phyloP scores from a whole-genome alignment of 2,329 filamentous ascomycete species.

The Trematosphaeria pertusa region DNA sequence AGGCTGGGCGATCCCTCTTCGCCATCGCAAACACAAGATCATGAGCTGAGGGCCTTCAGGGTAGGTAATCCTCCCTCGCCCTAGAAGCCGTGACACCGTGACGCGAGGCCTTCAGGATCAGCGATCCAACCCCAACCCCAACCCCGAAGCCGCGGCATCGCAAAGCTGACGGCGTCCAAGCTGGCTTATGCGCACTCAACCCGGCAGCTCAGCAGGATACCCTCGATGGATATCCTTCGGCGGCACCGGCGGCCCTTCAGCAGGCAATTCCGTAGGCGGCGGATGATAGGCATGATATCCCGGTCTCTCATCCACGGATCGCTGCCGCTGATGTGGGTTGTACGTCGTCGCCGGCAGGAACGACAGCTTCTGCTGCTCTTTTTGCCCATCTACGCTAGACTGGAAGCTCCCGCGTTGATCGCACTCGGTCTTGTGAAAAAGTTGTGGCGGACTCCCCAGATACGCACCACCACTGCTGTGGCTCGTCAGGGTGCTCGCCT shows the following conservation, averaged over 20 bases:
- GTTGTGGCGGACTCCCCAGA: slow-evolving; percentile 8
- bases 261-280: slow-evolving; percentile 13
- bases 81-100: no score
- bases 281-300: slow-evolving; percentile 6
- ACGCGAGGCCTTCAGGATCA: no score
- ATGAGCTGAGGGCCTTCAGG: no score
- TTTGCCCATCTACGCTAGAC: background rate
- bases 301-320: background rate
- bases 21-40: no score
- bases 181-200: no score
- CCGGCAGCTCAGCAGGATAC: slow-evolving; percentile 20
- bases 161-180: no score
- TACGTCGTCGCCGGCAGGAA: slow-evolving; percentile 18
- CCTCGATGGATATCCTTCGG: slow-evolving; percentile 11
- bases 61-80: no score
- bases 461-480: slow-evolving; percentile 14
- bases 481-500: slow-evolving; percentile 15
- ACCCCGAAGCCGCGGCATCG: no score
- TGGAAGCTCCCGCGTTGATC: slow-evolving; percentile 3
- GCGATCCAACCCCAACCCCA: background rate
- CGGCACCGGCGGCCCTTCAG: slow-evolving; percentile 17
- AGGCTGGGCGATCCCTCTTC: background rate
- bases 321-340: background rate
- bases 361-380: slow-evolving; percentile 5
- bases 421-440: slow-evolving; percentile 11